Conservation (phyloP, 257 asterid genomes). For the Henckelia pumila region DNA sequence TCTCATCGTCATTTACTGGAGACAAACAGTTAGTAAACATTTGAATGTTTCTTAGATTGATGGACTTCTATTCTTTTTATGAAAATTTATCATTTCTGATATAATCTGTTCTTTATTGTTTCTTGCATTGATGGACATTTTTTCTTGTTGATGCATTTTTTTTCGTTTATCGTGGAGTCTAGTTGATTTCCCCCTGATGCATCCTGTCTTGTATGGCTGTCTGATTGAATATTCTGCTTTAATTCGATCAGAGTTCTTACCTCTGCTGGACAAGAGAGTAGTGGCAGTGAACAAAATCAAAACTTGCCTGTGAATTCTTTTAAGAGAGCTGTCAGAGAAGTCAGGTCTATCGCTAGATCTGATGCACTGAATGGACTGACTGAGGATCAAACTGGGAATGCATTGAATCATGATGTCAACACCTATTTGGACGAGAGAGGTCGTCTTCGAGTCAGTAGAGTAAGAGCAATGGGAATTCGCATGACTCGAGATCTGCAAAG, state of each 20-base stretch:
- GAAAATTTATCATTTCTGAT: conserved; percentile 6
- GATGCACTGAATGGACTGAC: conserved; percentile 38
- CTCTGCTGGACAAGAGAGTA: conserved; percentile 61
- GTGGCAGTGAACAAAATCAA: conserved; percentile 36
- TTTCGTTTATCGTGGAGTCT: conserved; percentile 13
- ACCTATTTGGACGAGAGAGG: conserved; percentile 93
- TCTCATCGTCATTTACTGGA: conserved; percentile 84
- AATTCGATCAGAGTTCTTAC: conserved; percentile 58
- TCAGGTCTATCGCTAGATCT: conserved; percentile 31
- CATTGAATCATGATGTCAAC: conserved; percentile 63
- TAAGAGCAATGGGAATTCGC: conserved; percentile 89
- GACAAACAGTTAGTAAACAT: conserved; percentile 63
- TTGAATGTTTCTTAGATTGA: background rate
- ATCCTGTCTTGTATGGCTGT: conserved; percentile 20
- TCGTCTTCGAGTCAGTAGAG: conserved; percentile 70
- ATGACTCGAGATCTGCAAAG: conserved; percentile 97
- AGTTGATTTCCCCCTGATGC: conserved; percentile 14
- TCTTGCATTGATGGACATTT: background rate
- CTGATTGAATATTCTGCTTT: conserved; percentile 23
- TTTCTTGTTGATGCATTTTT: background rate
- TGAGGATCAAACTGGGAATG: conserved; percentile 44
- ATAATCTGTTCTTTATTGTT: background rate
- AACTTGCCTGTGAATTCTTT: conserved; percentile 34
- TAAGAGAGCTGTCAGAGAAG: conserved; percentile 27
- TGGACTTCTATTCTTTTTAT: background rate